Base-by-base conservation (phyloP, 495 filamentous ascomycete species). In the Trichocladium uniseriatum region DNA sequence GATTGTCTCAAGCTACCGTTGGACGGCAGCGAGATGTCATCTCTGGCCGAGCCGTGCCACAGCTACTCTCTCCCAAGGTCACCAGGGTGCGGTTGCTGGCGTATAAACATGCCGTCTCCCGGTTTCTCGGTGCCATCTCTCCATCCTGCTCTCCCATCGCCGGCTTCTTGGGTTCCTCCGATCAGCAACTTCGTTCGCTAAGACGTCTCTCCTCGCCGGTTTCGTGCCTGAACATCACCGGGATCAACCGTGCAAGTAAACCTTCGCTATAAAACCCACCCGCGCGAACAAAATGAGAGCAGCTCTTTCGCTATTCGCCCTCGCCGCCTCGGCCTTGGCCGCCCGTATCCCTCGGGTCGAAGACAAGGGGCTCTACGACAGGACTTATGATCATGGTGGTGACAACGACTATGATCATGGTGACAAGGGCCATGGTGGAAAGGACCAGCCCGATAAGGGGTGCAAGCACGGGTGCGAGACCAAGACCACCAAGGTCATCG, bases 101-200 rank as follows among this genome's bases (percentile, higher is more conserved):
- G 58, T 68, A 66, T 70, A 70, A 66, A 59, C 52, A 53, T 39
- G 39, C 57, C 35, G 32, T 55, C 42, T 61, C 63, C 65, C 49
- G 20, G 42, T 38, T 51, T 38, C 38, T 51, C 46, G 51, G 45
- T 37, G 21, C 49, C 18, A 34, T n/a, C 51, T 48, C 54, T 45
- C 48, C 56, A 41, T 60, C 57, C 54, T 42, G 47, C 44, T 56
- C 48, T 50, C 51, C 51, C 54, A 53, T 47, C 54, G 46, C 46
- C 51, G n/a, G n/a, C n/a, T n/a, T n/a, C n/a, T n/a, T n/a, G n/a
- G n/a, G n/a, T n/a, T n/a, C n/a, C n/a, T n/a, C n/a, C n/a, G 65
- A 43, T 61, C 56, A 66, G 66, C 70, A 64, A 68, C 66, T 68
- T n/a, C 69, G 50, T 70, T 74, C 69, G 67, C 60, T 70, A 68